Base-by-base conservation (phyloP, 306 rosid genomes). In the Prunus campanulata region DNA sequence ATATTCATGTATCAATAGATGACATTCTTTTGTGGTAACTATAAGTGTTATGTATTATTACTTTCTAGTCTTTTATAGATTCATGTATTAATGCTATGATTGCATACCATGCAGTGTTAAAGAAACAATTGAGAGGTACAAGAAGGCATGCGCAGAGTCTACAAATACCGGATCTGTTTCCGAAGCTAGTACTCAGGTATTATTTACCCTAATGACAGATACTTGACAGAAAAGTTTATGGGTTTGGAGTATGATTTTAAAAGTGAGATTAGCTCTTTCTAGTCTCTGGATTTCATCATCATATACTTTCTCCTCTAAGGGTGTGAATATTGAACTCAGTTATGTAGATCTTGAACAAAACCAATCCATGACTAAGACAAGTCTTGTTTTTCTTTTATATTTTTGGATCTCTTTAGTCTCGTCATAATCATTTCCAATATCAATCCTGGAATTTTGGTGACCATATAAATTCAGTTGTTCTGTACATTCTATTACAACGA, bases 141-240 rank as follows among this genome's bases (percentile, higher is more conserved):
- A 90, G 82, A 92, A 92, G 81, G 92, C 95, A 42, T 84, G 84
- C 14, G 83, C 97, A 52, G 98, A 92, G 86, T 75, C 96, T 27
- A 79, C 95, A 61, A 91, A 83, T 76, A 76, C 81, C 76, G 93
- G 90, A 25, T 89, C 95, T 54, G 87, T 90, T 82, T 82, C 96
- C 50, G 99, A 92, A 88, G 87, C 87, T 74, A 95, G 90, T 74
- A 86, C 96, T 81, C 97, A 95, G 97, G 99, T 95, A 46, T 25
- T 24, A 56, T 9, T 51, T 66, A 29, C 13, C 4, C 48, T 20
- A 3, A 1, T 44, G 19, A 6, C 12, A 55, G 13, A 19, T 56
- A 10, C 59, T 72, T 57, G 32, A 42, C 54, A 72, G 8, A 3
- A 39, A 65, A 65, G 25, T 65, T 22, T 19, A 4, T 20, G 4